phyloP scores from a whole-genome alignment of 257 asterid genomes.

The Solanum habrochaites region DNA sequence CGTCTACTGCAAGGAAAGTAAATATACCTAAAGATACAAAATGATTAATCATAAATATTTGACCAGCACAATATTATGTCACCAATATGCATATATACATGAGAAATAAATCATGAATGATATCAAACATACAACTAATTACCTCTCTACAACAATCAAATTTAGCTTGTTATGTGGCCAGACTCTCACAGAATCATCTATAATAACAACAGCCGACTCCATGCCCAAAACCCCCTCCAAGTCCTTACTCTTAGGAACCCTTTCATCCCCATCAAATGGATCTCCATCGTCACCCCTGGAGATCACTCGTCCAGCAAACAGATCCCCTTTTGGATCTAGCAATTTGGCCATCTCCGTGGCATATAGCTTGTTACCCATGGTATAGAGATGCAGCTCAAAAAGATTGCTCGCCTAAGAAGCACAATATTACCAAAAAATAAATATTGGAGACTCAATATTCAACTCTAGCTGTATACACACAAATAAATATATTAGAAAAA shows the following conservation, averaged over 20 bases:
- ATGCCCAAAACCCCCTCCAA: constrained; percentile 94
- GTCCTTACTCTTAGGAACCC: constrained; percentile 82
- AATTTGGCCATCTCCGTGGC: constrained; percentile 99
- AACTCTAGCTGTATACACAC: neutral
- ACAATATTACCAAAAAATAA: neutral
- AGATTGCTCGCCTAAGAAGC: constrained; percentile 71
- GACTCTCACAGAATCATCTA: constrained; percentile 90
- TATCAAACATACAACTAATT: constrained; percentile 12
- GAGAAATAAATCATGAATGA: neutral
- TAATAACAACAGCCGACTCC: constrained; percentile 84
- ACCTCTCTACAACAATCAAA: constrained; percentile 92
- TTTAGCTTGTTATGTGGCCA: constrained; percentile 93
- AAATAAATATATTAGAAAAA: neutral
- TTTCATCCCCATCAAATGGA: constrained; percentile 70
- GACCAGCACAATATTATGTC: neutral
- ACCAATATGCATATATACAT: neutral
- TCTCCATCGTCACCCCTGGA: constrained; percentile 93
- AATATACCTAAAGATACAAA: constrained; percentile 49
- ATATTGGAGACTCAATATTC: neutral
- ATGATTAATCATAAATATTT: neutral
- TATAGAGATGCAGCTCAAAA: constrained; percentile 81
- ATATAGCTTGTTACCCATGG: constrained; percentile 97
- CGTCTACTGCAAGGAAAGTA: constrained; percentile 96
- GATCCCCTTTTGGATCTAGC: constrained; percentile 93
- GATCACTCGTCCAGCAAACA: constrained; percentile 93